Evolutionary conservation across 495 filamentous ascomycete genomes (phyloP), one percentile per base, ranked within the genome.

Genomic region (Trichoderma erinaceum): DNA sequence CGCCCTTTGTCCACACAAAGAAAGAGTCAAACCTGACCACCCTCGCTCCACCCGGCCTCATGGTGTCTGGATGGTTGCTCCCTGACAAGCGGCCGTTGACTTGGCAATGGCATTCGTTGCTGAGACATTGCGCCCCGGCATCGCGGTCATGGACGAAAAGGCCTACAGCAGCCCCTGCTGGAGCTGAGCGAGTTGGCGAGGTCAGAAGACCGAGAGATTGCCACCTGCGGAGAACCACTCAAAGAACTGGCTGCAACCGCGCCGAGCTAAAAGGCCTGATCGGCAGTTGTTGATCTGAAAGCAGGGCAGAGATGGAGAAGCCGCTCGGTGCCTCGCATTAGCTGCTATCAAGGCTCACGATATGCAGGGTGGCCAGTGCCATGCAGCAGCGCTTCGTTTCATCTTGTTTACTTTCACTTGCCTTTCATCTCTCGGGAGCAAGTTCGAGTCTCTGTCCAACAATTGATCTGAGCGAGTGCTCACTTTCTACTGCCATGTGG

Each of bases 91-190:
- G 56, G 56, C 56, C 16, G 56, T 61, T 61, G 56, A 61, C 56
- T 61, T 61, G 56, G 56, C 56, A 61, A 61, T 61, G 56, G 10
- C 56, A 61, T 61, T 61, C 56, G 56, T 61, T 18, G 16, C 56
- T 61, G 56, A 61, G 29, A 61, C 56, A 61, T 32, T 32, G 56
- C 10, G 2, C 18, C 12, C 56, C 25, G 13, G 25, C 16, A 12
- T 15, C 13, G 56, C 29, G 56, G 56, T 12, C 56, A 27, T 61
- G 56, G 56, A 11, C 27, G 4, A 16, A 23, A 16, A 32, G 56
- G 21, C n/a, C 10, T 21, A n/a, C n/a, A n/a, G n/a, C n/a, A 15
- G 29, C 16, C 15, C 7, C 56, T 21, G n/a, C 5, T 61, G 11
- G 23, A 32, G 56, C 25, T 61, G 56, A 21, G 25, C 7, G 23